Evolutionary conservation across 306 rosid species (phyloP).

Genomic region (Rosa chinensis): DNA sequence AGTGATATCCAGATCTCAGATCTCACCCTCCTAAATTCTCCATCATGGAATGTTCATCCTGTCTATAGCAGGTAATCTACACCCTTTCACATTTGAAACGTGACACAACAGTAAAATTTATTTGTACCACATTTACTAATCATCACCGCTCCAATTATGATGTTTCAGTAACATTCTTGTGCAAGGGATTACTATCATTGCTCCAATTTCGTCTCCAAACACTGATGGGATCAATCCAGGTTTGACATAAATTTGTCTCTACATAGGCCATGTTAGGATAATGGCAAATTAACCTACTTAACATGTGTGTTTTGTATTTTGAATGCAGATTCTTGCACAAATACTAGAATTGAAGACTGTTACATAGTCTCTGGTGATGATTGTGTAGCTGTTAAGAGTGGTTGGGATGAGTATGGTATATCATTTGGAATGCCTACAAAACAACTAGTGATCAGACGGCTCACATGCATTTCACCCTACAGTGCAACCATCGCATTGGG

Average conservation of each 20-base stretch:
- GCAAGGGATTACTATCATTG: conserved; percentile 50
- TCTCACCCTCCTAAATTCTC: conserved; percentile 46
- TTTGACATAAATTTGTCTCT: neutral
- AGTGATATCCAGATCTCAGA: conserved; percentile 37
- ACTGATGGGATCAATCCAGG: conserved; percentile 58
- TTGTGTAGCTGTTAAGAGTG: conserved; percentile 54
- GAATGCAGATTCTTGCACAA: conserved; percentile 49
- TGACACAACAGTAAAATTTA: neutral
- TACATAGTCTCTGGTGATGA: conserved; percentile 53
- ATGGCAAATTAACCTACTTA: neutral
- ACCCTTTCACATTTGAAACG: neutral
- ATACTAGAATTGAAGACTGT: conserved; percentile 50
- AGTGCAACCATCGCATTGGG: conserved; percentile 51
- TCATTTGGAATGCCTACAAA: conserved; percentile 44
- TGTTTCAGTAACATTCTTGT: conserved; percentile 39
- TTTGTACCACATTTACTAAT: neutral
- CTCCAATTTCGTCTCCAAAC: conserved; percentile 50
- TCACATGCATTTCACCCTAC: conserved; percentile 48
- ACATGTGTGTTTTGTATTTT: neutral
- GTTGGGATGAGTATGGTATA: conserved; percentile 58
- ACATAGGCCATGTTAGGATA: neutral
- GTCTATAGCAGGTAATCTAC: conserved; percentile 42
- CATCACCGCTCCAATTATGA: neutral
- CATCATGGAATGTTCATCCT: conserved; percentile 54
- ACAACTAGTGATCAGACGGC: conserved; percentile 41